These are phyloP conservation scores for Kazachstania kunashirensis DNA, from an alignment of 805 yeast species.

Conservation along the genomic window DNA sequence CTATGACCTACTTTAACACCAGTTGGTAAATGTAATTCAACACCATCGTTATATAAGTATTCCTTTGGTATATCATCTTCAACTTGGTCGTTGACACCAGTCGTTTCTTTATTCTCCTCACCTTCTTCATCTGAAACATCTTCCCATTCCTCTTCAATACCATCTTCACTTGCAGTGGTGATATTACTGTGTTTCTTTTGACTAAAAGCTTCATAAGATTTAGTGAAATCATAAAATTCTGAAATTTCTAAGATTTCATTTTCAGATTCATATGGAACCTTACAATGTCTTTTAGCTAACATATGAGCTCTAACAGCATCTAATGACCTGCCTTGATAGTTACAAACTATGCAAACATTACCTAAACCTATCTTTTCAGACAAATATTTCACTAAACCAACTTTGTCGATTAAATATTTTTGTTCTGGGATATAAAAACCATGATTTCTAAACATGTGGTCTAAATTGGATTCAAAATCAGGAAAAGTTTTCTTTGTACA, in stretches of 20 bases:
- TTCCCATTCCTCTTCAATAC: constrained; percentile 21
- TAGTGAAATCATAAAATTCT: constrained; percentile 81
- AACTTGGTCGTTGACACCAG: background rate
- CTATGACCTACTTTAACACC: constrained; percentile 85
- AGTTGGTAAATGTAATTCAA: constrained; percentile 68
- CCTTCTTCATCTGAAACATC: constrained; percentile 10
- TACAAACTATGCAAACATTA: constrained; percentile 76
- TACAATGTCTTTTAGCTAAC: constrained; percentile 77
- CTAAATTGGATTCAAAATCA: constrained; percentile 35
- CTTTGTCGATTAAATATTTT: constrained; percentile 55
- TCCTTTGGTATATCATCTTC: constrained; percentile 29
- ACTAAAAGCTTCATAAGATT: constrained; percentile 42
- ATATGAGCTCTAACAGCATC: constrained; percentile 90
- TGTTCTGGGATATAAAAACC: constrained; percentile 87
- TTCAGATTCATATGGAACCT: constrained; percentile 79
- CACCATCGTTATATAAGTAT: constrained; percentile 48
- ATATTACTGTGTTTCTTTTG: constrained; percentile 1
- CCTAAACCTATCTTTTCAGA: constrained; percentile 91
- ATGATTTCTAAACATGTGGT: constrained; percentile 69
- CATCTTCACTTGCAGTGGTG: constrained; percentile 12
- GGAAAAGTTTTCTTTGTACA: constrained; percentile 43
- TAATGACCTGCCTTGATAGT: constrained; percentile 72
- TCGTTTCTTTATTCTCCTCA: constrained; percentile 15
- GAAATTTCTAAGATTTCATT: constrained; percentile 80
- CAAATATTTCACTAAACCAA: constrained; percentile 67